Evolutionary conservation across 768 basidiomycete genomes (phyloP).

Genomic region (Serendipita sp.): DNA sequence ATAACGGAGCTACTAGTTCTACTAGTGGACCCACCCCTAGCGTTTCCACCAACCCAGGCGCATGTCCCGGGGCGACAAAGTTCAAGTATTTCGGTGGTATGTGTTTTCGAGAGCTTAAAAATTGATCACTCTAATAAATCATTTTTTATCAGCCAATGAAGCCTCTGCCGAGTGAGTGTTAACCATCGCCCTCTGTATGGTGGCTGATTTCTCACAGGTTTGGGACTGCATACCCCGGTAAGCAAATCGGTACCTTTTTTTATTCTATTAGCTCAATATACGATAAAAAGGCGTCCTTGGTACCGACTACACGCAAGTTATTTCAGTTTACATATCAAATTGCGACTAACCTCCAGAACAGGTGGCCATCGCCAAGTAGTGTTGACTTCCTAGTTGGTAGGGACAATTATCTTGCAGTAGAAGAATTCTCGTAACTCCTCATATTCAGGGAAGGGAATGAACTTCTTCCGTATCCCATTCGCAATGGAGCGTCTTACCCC

Average conservation of each 20-base stretch:
- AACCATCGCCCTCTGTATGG: slow-evolving; percentile 25
- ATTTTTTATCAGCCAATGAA: slow-evolving; percentile 29
- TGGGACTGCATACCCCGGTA: neutral
- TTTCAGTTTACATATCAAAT: too few relatives aligned
- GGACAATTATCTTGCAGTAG: too few relatives aligned
- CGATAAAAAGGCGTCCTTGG: neutral
- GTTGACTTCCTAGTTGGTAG: slow-evolving; percentile 21
- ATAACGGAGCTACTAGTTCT: neutral
- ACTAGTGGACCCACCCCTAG: too few relatives aligned
- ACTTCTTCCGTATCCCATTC: slow-evolving; percentile 49
- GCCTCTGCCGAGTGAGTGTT: slow-evolving; percentile 42
- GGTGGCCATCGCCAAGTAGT: slow-evolving; percentile 29
- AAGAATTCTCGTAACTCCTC: slow-evolving; percentile 17
- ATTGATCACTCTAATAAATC: neutral
- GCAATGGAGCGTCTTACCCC: slow-evolving; percentile 39
- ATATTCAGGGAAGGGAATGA: slow-evolving; percentile 41
- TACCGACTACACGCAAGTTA: too few relatives aligned
- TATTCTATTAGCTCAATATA: too few relatives aligned
- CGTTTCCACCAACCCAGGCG: neutral
- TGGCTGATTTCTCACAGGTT: slow-evolving; percentile 18
- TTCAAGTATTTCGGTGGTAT: slow-evolving; percentile 39
- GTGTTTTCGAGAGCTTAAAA: neutral
- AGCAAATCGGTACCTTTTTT: neutral
- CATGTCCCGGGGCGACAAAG: slow-evolving; percentile 33
- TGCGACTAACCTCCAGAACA: too few relatives aligned